Base-by-base conservation (phyloP, 75 land plant genomes). In the Adiantum capillusveneris region DNA sequence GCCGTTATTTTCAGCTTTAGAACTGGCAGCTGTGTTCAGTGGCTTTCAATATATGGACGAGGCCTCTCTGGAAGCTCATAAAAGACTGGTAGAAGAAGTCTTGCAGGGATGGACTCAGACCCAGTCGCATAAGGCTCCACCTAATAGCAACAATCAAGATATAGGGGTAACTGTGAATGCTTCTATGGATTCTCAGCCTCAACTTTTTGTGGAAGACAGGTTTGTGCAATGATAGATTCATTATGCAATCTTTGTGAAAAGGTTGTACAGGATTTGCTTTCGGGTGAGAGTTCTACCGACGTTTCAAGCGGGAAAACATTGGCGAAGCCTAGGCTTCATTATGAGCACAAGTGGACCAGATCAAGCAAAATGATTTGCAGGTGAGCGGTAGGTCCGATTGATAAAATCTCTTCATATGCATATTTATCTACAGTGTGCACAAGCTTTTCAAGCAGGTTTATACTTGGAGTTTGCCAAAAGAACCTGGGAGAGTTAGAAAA, bases 1-100 rank as follows among this genome's bases (percentile, higher is more conserved):
- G 9, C 74, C 74, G 11, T 44, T 71, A 18, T 66, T 66, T 57
- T 62, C 74, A 0, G 74, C 74, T 20, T 29, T 71, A 69, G 74
- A 71, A 29, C 26, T 71, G 44, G 61, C 68, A 16, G 74, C 74
- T 9, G 62, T 65, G 12, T 71, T 57, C 39, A 65, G 65, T 49
- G 74, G 74, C 13, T 71, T 71, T 30, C 69, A 71, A 0, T 69
- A 56, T 18, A 71, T 71, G 74, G 58, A 71, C 39, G 58, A 65
- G 41, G 16, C 24, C 24, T 41, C 68, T 25, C 62, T 71, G 12
- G 69, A 71, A 18, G 21, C 28, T 16, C 45, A 52, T 39, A 57
- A 58, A 59, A 28, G 45, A 0, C 44, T 34, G 1, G 44, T 71
- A 16, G 70, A 65, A 28, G 61, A 31, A 2, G 62, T 57, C 16